Evolutionary conservation across 768 basidiomycete genomes (phyloP).

Genomic region (Lentinula lateritia): DNA sequence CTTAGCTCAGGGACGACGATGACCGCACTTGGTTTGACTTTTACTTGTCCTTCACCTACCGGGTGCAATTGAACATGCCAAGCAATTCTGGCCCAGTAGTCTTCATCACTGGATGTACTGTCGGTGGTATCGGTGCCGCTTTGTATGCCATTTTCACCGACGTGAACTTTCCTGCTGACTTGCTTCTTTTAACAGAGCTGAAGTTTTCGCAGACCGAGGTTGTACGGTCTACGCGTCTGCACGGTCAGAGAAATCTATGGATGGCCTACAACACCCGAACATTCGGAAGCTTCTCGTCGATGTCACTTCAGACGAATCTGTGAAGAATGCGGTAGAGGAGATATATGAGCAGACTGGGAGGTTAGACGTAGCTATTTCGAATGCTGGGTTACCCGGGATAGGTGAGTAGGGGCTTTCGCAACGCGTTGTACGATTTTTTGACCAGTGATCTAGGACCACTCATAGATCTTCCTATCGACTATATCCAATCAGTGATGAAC

Average conservation of each 20-base stretch:
- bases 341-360: constrained; percentile 36
- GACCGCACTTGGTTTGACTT: no score
- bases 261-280: constrained; percentile 27
- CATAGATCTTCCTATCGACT: constrained; percentile 20
- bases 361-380: constrained; percentile 50
- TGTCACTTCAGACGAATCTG: constrained; percentile 35
- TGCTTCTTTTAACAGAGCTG: constrained; percentile 26
- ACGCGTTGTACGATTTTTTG: neutral
- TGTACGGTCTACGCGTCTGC: constrained; percentile 53
- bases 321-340: constrained; percentile 28
- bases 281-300: constrained; percentile 37
- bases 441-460: constrained; percentile 15
- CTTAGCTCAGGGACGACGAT: no score
- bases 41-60: neutral
- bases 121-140: constrained; percentile 45
- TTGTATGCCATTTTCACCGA: constrained; percentile 21
- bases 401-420: neutral
- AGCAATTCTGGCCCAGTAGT: constrained; percentile 19
- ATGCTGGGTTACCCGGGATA: constrained; percentile 32
- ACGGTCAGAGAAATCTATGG: constrained; percentile 38
- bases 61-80: neutral
- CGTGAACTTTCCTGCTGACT: neutral
- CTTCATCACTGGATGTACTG: constrained; percentile 45
- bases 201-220: constrained; percentile 31
- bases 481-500: constrained; percentile 16